These are phyloP conservation scores for Xylaria sp. DNA, from an alignment of 2,329 filamentous ascomycete genomes.

Conservation along the genomic window DNA sequence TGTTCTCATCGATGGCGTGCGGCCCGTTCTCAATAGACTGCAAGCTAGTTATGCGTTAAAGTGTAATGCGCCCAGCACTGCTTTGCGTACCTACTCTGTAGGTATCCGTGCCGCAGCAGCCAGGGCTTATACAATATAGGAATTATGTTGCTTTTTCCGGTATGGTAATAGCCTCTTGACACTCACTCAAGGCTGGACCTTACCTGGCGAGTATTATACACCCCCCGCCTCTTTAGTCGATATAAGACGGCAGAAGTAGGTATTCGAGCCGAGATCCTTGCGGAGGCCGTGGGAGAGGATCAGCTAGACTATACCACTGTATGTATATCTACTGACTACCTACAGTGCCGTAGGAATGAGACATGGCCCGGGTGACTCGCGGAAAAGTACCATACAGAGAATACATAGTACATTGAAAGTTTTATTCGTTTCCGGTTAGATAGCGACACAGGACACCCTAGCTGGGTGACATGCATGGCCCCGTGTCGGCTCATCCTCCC, in stretches of 20 bases:
- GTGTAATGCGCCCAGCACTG: conserved; percentile 10
- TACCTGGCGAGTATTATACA: neutral
- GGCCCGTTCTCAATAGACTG: conserved; percentile 22
- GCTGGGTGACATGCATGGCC: conserved; percentile 37
- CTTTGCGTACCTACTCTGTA: conserved; percentile 14
- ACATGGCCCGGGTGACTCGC: conserved; percentile 24
- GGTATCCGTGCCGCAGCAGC: too few relatives aligned
- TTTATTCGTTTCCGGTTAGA: conserved; percentile 25
- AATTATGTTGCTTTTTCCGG: conserved; percentile 1
- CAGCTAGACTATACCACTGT: too few relatives aligned
- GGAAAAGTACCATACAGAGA: conserved; percentile 33
- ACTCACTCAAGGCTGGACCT: neutral
- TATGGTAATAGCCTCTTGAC: neutral
- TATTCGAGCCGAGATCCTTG: conserved; percentile 1
- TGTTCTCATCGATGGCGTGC: conserved; percentile 1
- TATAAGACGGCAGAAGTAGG: neutral
- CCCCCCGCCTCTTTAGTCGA: neutral
- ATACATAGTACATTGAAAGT: conserved; percentile 24
- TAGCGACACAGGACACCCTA: conserved; percentile 11
- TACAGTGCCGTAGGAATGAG: conserved; percentile 15
- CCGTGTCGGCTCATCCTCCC: conserved; percentile 40
- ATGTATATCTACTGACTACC: too few relatives aligned
- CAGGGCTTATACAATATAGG: neutral
- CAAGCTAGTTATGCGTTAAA: conserved; percentile 4
- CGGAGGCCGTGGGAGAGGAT: conserved; percentile 1